Evolutionary conservation across 2,329 filamentous ascomycete genomes (phyloP).

Genomic region (Exophiala phaeomuriformis): DNA sequence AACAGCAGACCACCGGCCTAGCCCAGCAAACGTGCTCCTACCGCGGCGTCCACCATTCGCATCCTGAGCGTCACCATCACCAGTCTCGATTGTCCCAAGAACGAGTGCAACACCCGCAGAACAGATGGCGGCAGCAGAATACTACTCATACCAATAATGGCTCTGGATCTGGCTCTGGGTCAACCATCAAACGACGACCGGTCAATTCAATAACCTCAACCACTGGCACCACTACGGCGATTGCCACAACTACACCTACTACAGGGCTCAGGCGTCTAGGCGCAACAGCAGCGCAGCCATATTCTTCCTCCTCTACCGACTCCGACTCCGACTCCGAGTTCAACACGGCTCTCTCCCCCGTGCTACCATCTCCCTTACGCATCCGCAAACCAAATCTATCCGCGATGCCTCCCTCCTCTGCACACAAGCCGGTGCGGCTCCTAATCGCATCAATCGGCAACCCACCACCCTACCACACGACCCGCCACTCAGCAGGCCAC

Average conservation of each 20-base stretch:
- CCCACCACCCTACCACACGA: constrained; percentile 64
- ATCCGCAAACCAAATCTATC: constrained; percentile 12
- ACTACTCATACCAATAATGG: no score
- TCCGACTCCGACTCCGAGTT: not conserved
- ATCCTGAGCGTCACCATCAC: not conserved
- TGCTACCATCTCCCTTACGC: constrained; percentile 12
- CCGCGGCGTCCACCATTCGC: no score
- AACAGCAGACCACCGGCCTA: not conserved
- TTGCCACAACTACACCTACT: no score
- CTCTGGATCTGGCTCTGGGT: constrained; percentile 1
- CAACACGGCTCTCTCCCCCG: constrained; percentile 7
- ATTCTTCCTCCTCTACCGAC: not conserved
- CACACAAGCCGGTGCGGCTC: constrained; percentile 42
- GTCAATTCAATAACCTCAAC: constrained; percentile 9
- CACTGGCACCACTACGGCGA: not conserved
- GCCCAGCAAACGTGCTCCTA: no score
- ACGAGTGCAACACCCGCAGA: no score
- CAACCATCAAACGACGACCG: constrained; percentile 11
- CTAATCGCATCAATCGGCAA: constrained; percentile 87
- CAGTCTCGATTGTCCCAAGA: not conserved
- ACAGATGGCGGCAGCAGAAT: no score
- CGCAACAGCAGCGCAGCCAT: no score
- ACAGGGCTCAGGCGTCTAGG: no score
- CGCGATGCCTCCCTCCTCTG: not conserved
- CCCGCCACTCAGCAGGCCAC: constrained; percentile 83